These are phyloP conservation scores for Ophiosphaerella herpotricha DNA, from an alignment of 2,329 filamentous ascomycete species.

Conservation along the genomic window DNA sequence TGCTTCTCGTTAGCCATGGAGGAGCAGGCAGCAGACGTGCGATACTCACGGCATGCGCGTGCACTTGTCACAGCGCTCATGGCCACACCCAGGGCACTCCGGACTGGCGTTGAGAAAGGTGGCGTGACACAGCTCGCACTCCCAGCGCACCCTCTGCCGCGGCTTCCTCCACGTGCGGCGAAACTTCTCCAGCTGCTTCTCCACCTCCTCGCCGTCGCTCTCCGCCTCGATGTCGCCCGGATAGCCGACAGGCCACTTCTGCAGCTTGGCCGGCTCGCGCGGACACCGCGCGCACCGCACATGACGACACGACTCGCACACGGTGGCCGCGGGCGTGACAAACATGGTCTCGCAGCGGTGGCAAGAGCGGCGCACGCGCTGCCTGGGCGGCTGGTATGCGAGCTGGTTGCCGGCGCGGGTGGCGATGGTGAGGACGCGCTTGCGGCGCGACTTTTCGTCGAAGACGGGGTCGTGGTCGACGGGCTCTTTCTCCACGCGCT, in stretches of 20 bases:
- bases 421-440: conserved; percentile 64
- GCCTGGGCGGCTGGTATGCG: conserved; percentile 71
- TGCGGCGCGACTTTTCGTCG: too few relatives aligned
- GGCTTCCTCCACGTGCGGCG: conserved; percentile 51
- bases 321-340: conserved; percentile 53
- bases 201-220: conserved; percentile 39
- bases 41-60: conserved; percentile 56
- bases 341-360: conserved; percentile 74
- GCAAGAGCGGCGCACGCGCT: conserved; percentile 75
- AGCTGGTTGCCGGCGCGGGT: conserved; percentile 70
- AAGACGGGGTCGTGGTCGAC: too few relatives aligned
- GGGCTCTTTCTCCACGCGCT: conserved; percentile 52
- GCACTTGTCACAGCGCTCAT: conserved; percentile 65
- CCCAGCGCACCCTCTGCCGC: conserved; percentile 51
- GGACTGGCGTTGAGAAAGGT: conserved; percentile 61
- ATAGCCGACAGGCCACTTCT: conserved; percentile 72
- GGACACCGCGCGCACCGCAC: conserved; percentile 79
- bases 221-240: conserved; percentile 62
- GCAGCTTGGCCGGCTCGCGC: conserved; percentile 73
- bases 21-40: not conserved
- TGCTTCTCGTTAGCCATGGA: conserved; percentile 25
- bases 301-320: conserved; percentile 73
- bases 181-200: conserved; percentile 31
- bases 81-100: conserved; percentile 64
- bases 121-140: conserved; percentile 66